These are phyloP conservation scores for Tulasnella sp. DNA, from an alignment of 768 basidiomycete species.

Conservation along the genomic window DNA sequence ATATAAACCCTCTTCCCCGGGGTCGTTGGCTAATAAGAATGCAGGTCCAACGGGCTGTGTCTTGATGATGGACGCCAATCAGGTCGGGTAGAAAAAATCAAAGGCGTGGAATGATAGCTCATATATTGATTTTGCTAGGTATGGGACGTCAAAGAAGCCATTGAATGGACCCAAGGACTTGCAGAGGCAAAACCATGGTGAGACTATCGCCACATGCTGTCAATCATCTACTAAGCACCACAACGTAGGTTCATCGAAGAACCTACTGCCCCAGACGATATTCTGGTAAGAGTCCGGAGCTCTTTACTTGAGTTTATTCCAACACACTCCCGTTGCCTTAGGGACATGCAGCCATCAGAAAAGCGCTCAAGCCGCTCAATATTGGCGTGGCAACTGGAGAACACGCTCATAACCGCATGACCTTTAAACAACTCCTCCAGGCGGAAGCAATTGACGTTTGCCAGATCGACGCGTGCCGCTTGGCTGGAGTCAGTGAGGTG, in stretches of 20 bases:
- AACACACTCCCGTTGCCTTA: slow-evolving; percentile 22
- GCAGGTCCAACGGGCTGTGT: slow-evolving; percentile 34
- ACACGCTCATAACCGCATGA: slow-evolving; percentile 32
- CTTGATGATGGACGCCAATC: slow-evolving; percentile 36
- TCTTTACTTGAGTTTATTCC: slow-evolving; percentile 13
- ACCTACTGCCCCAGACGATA: slow-evolving; percentile 28
- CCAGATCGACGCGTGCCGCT: slow-evolving; percentile 34
- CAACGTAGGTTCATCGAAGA: slow-evolving; percentile 29
- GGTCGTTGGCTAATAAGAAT: slow-evolving; percentile 29
- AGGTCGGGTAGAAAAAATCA: slow-evolving; percentile 19
- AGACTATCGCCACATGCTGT: background rate
- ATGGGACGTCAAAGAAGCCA: slow-evolving; percentile 31
- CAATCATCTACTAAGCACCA: background rate
- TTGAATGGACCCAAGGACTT: slow-evolving; percentile 30
- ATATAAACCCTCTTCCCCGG: slow-evolving; percentile 21
- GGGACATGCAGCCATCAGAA: slow-evolving; percentile 25
- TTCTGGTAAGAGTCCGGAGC: background rate
- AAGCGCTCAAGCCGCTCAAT: slow-evolving; percentile 27
- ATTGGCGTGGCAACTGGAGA: slow-evolving; percentile 35
- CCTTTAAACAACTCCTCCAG: slow-evolving; percentile 34
- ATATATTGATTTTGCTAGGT: slow-evolving; percentile 15
- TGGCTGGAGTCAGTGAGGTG: slow-evolving; percentile 32
- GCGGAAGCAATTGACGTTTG: slow-evolving; percentile 33
- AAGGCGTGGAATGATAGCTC: background rate
- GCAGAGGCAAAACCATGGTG: slow-evolving; percentile 28